Percentiles rank a stretch among this genome's conserved stretches.
Evolutionary conservation across 805 yeast species (phyloP).

Genomic region (Suhomyces prunicola): DNA sequence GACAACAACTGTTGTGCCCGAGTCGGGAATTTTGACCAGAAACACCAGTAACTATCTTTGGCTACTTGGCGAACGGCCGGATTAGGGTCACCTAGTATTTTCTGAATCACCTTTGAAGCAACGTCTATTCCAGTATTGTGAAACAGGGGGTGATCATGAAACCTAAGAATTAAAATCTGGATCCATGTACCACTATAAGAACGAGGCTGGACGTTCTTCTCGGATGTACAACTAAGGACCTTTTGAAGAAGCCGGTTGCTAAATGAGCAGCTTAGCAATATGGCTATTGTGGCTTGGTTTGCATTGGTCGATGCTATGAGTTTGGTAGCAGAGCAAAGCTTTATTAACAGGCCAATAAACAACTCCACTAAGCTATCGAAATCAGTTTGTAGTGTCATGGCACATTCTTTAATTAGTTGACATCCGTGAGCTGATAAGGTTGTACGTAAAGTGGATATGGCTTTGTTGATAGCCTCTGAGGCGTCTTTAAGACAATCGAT

Average conservation of each 20-base stretch:
- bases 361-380: slow-evolving; percentile 52
- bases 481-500: slow-evolving; percentile 24
- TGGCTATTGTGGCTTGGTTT: slow-evolving; percentile 50
- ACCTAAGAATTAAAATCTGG: slow-evolving; percentile 56
- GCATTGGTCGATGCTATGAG: slow-evolving; percentile 60
- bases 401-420: slow-evolving; percentile 69
- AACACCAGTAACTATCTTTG: slow-evolving; percentile 72
- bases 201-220: slow-evolving; percentile 71
- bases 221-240: slow-evolving; percentile 52
- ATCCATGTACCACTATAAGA: slow-evolving; percentile 69
- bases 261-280: slow-evolving; percentile 55
- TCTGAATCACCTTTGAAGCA: slow-evolving; percentile 49
- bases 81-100: slow-evolving; percentile 74
- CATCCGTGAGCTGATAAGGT: slow-evolving; percentile 76
- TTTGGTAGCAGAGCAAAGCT: slow-evolving; percentile 59
- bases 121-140: slow-evolving; percentile 33
- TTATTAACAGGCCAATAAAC: slow-evolving; percentile 46
- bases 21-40: slow-evolving; percentile 51
- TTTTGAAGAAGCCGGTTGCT: slow-evolving; percentile 49
- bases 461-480: slow-evolving; percentile 60
- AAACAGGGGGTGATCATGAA: slow-evolving; percentile 32
- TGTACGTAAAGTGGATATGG: slow-evolving; percentile 74
- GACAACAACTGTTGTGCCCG: slow-evolving; percentile 42
- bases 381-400: slow-evolving; percentile 34
- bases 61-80: slow-evolving; percentile 75